Percentiles rank a stretch among this genome's conserved stretches.
Evolutionary conservation across 2,329 filamentous ascomycete genomes (phyloP).

Genomic region (Talaromyces sp.): DNA sequence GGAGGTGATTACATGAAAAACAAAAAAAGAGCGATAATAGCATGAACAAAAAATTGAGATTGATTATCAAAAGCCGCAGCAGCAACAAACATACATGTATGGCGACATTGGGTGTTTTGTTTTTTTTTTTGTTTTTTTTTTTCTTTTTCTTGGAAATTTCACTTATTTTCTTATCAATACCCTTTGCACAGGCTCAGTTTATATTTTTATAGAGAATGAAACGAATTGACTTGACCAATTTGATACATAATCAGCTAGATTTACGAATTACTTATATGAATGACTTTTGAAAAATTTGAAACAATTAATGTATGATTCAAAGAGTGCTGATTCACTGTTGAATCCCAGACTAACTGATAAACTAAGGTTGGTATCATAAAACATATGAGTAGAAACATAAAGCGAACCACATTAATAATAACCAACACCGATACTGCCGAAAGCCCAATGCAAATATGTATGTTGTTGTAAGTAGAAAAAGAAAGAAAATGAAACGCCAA

Average conservation of each 20-base stretch:
- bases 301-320: neutral
- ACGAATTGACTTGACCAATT: neutral
- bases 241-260: neutral
- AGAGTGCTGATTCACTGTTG: neutral
- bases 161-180: slow-evolving; percentile 1
- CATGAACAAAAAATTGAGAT: neutral
- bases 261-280: neutral
- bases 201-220: neutral
- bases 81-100: neutral
- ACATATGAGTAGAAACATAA: neutral
- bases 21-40: neutral
- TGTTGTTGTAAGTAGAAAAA: neutral
- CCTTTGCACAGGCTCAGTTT: neutral
- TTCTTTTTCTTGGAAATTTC: neutral
- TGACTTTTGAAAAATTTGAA: neutral
- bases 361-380: neutral
- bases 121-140: neutral
- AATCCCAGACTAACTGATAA: neutral
- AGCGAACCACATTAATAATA: neutral
- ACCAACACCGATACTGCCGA: neutral
- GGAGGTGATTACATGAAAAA: neutral
- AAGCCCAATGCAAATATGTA: neutral
- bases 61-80: neutral
- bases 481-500: slow-evolving; percentile 1
- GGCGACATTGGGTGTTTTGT: neutral